A percentile compares a stretch with the other conserved stretches of the same genome.
phyloP scores from a whole-genome alignment of 108 stramenopile genomes.

The Bacterosira constricta region DNA sequence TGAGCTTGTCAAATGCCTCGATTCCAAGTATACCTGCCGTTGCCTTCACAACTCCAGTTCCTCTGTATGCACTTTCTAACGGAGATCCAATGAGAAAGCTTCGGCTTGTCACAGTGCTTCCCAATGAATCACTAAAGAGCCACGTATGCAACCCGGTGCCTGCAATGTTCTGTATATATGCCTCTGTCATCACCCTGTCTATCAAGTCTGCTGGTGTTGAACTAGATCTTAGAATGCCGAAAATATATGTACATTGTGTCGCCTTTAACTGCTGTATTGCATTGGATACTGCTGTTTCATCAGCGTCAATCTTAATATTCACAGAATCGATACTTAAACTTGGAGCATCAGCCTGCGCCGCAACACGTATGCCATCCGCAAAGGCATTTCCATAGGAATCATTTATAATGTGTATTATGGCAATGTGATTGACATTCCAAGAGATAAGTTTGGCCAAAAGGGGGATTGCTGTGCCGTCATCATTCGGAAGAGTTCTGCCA shows the following conservation, averaged over 20 bases:
- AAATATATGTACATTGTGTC: constrained; percentile 40
- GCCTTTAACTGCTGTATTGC: constrained; percentile 1
- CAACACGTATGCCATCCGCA: background rate
- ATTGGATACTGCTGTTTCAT: background rate
- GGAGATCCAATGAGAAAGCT: constrained; percentile 37
- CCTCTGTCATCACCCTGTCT: constrained; percentile 45
- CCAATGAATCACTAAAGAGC: constrained; percentile 52
- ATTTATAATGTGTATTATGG: constrained; percentile 8
- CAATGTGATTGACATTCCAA: constrained; percentile 9
- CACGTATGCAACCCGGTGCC: constrained; percentile 52
- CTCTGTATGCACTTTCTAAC: constrained; percentile 48
- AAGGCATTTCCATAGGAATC: constrained; percentile 19
- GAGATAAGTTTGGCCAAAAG: background rate
- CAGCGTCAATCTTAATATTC: background rate
- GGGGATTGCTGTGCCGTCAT: constrained; percentile 13
- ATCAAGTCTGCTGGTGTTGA: background rate
- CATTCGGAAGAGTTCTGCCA: constrained; percentile 4
- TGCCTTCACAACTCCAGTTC: constrained; percentile 27
- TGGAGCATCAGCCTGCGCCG: background rate
- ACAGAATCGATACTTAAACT: background rate
- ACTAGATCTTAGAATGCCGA: constrained; percentile 35
- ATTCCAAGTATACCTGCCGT: constrained; percentile 40
- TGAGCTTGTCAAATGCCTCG: constrained; percentile 29
- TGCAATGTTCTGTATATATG: constrained; percentile 44
- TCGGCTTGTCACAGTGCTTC: constrained; percentile 10